Base-by-base conservation (phyloP, 345 rosid species). In the Moricandia arvensis region DNA sequence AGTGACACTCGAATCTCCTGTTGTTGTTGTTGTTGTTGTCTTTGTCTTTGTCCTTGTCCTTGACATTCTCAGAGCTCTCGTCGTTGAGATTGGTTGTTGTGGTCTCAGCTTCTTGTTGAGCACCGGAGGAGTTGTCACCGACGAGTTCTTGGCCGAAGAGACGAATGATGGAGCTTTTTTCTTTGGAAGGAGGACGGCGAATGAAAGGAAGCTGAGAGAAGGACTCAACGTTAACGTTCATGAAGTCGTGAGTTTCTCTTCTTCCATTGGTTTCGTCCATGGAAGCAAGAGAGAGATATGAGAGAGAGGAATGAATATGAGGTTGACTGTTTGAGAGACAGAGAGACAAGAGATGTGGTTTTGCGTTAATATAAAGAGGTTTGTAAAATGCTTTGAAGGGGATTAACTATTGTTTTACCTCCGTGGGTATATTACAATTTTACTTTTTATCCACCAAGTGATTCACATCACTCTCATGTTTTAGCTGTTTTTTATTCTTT, bases 1-100 rank as follows among this genome's bases (percentile, higher is more conserved):
- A 94, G 80, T 94, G 97, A 78, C 99, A 94, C 81, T 91, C 98
- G 67, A 94, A 94, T 75, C 95, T 81, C 65, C 97, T 71, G 60
- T 74, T 74, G 5, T 73, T 73, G 18, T 4, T 59, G 72, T 75
- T 90, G 24, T 84, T 91, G 10, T 80, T 85, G 13, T 75, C 75
- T 4, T 75, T 82, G 26, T 75, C 76, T 18, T 82, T 81, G 1
- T 74, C 83, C 49, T 81, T 54, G 21, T 80, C 84, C 58, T 90
- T 87, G 38, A 68, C 83, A 34, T 71, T 82, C 15, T 79, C 87
- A 1, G 69, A 66, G 73, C 29, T 72, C 51, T 61, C 74, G 6
- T 68, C 69, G 69, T 63, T 60, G 64, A 31, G 63, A 66, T 70
- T 76, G 29, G 74, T 61, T 1, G 76, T 66, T 7, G 69, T 58